A percentile compares a stretch with the other conserved stretches of the same genome.
Evolutionary conservation across 2,329 filamentous ascomycete species (phyloP).

Genomic region (Cladosporium sp.): DNA sequence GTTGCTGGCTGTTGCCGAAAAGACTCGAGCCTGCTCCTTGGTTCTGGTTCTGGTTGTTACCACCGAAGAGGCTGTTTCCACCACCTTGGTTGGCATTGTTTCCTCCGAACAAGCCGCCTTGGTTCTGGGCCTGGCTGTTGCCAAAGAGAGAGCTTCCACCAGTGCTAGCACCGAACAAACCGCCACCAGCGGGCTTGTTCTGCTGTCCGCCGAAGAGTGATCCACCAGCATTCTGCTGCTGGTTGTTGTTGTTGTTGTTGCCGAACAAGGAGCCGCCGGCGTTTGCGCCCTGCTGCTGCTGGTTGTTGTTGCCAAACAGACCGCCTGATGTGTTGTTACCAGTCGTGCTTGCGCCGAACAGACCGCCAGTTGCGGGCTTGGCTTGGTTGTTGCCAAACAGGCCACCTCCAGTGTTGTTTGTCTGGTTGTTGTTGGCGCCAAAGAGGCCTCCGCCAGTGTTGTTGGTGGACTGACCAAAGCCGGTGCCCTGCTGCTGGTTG

Average conservation of each 20-base stretch:
- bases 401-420: conserved; percentile 36
- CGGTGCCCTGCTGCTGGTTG: conserved; percentile 27
- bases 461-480: conserved; percentile 45
- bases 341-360: conserved; percentile 43
- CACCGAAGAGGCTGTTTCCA: conserved; percentile 45
- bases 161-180: conserved; percentile 47
- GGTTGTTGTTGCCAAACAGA: conserved; percentile 29
- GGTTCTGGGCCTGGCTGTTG: conserved; percentile 43
- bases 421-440: conserved; percentile 35
- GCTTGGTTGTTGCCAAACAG: conserved; percentile 34
- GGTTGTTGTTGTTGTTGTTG: conserved; percentile 53
- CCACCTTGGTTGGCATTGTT: conserved; percentile 41
- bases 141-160: conserved; percentile 49
- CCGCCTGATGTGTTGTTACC: conserved; percentile 25
- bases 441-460: conserved; percentile 42
- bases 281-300: conserved; percentile 27
- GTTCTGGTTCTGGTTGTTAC: conserved; percentile 45
- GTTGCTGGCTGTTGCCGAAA: conserved; percentile 56
- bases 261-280: conserved; percentile 42
- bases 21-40: conserved; percentile 48
- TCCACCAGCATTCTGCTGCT: conserved; percentile 51
- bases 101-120: conserved; percentile 27
- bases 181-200: conserved; percentile 31
- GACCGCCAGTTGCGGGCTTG: conserved; percentile 41
- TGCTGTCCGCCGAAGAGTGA: conserved; percentile 26